Base-by-base conservation (phyloP, 345 rosid species). In the Citrus sp. region DNA sequence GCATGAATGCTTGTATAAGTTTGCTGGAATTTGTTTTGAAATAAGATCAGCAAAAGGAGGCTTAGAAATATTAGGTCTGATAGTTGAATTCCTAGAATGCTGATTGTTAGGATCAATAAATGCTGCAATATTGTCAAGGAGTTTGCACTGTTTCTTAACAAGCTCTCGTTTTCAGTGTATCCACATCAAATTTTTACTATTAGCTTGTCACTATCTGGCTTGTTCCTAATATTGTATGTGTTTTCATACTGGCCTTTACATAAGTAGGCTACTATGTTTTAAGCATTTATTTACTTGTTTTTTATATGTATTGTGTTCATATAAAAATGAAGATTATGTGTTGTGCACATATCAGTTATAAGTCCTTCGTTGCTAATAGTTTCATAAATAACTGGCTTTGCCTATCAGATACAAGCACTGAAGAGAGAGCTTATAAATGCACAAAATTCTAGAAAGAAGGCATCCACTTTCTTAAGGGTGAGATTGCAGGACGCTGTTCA, bases 401-500 rank as follows among this genome's bases (percentile, higher is more conserved):
- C 28, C 34, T 61, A 2, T 84, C 92, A 95, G 99, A 93, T 95
- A 65, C 94, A 94, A 86, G 93, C 89, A 74, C 86, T 96, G 77
- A 89, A 88, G 84, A 88, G 80, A 82, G 98, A 94, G 88, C 97
- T 94, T 72, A 63, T 86, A 72, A 86, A 79, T 84, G 95, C 88
- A 80, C 96, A 90, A 78, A 96, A 89, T 66, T 83, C 88, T 46
- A 88, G 95, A 85, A 96, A 94, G 86, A 88, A 78, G 14, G 97
- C 98, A 80, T 96, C 95, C 82, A 85, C 84, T 67, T 91, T 92
- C 40, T 86, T 96, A 79, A 85, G 99, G 82, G 80, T 78, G 80
- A 93, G 93, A 40, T 82, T 96, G 78, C 98, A 96, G 87, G 92
- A 92, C 74, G 98, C 99, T 70, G 99, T 98, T 72, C 98, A 96